Evolutionary conservation across 129 eudicot species (phyloP).

Genomic region (Arctium lappa): DNA sequence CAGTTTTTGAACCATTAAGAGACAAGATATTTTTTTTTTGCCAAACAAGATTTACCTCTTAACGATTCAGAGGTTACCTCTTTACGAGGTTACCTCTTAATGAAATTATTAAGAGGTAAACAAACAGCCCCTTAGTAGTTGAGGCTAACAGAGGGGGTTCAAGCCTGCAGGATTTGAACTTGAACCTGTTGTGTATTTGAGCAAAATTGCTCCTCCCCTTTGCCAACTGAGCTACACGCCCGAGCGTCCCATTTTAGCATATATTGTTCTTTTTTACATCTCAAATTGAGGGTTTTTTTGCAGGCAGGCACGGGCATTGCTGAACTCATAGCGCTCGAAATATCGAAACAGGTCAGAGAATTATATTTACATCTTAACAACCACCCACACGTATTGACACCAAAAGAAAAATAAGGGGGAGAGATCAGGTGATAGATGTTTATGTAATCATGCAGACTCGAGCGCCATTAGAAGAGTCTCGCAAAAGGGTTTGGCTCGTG

Average conservation of each 20-base stretch:
- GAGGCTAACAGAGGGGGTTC: no score
- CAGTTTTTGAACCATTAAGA: no score
- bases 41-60: no score
- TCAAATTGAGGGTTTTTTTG: conserved; percentile 1
- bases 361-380: not conserved
- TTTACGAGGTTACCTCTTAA: no score
- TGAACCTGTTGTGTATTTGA: no score
- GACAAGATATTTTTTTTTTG: no score
- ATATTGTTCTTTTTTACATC: not conserved
- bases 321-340: conserved; percentile 87
- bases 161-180: no score
- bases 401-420: not conserved
- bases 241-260: not conserved
- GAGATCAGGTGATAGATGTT: not conserved
- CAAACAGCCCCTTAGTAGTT: no score
- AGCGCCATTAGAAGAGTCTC: conserved; percentile 69
- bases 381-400: not conserved
- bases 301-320: conserved; percentile 99
- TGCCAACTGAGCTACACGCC: no score
- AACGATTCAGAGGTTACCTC: no score
- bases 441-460: conserved; percentile 49
- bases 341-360: conserved; percentile 74
- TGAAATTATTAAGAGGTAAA: no score
- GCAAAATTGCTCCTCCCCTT: no score
- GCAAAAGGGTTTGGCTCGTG: conserved; percentile 76